phyloP scores from a whole-genome alignment of 1,284 basidiomycete species.

The Trametes versicolor region DNA sequence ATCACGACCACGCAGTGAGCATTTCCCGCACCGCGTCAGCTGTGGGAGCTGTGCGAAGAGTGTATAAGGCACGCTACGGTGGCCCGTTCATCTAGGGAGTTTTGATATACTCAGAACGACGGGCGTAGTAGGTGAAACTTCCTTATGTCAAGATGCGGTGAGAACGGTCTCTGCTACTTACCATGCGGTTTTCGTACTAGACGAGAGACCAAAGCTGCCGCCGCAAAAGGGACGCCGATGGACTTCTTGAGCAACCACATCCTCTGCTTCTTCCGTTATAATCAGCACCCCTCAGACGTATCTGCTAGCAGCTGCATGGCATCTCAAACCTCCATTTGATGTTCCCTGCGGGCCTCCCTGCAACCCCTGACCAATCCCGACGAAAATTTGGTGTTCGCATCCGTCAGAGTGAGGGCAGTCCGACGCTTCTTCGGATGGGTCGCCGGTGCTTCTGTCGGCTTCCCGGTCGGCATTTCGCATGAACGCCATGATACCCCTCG shows the following conservation, averaged over 20 bases:
- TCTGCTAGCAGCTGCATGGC: no score
- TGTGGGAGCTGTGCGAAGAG: background rate
- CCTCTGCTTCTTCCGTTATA: no score
- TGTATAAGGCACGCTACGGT: background rate
- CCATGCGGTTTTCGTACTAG: background rate
- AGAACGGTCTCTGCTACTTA: background rate
- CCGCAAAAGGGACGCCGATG: no score
- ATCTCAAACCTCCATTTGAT: no score
- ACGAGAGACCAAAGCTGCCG: no score
- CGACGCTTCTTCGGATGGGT: background rate
- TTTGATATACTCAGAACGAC: slow-evolving; percentile 1
- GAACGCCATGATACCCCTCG: background rate
- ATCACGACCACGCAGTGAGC: background rate
- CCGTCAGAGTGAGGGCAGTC: background rate
- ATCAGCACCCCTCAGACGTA: background rate
- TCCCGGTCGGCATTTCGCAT: background rate
- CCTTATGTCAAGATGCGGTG: slow-evolving; percentile 1
- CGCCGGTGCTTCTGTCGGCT: background rate
- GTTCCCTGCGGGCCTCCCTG: no score
- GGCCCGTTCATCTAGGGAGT: background rate
- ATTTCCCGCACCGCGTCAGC: slow-evolving; percentile 1
- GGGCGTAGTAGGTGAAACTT: background rate
- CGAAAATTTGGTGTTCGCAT: background rate
- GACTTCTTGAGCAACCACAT: no score
- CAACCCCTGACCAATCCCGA: no score